These are phyloP conservation scores for Nemophila menziesii DNA, from an alignment of 257 asterid species.

Conservation along the genomic window DNA sequence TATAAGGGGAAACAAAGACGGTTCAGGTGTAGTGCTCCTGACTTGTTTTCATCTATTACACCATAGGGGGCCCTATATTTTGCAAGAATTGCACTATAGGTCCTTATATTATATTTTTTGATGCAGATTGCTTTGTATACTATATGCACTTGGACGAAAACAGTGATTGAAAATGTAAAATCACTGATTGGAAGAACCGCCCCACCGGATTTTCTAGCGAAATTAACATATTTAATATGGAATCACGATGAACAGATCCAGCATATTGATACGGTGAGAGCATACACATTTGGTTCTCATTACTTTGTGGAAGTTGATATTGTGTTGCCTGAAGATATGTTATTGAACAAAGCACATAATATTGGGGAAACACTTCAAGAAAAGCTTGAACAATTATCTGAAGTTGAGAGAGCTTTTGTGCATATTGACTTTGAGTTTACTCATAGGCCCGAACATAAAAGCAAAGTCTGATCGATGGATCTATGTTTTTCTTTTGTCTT, in stretches of 20 bases:
- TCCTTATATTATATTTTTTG: neutral
- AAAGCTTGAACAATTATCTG: slow-evolving; percentile 69
- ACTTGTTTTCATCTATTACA: too few relatives aligned
- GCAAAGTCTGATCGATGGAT: slow-evolving; percentile 17
- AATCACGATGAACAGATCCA: slow-evolving; percentile 60
- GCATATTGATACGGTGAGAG: slow-evolving; percentile 84
- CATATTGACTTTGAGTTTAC: slow-evolving; percentile 77
- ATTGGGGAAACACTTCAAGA: slow-evolving; percentile 78
- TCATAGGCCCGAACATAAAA: slow-evolving; percentile 72
- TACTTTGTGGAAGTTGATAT: slow-evolving; percentile 94
- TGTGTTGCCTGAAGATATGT: slow-evolving; percentile 67
- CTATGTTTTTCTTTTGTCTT: neutral
- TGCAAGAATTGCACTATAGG: too few relatives aligned
- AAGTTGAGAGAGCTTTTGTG: slow-evolving; percentile 85
- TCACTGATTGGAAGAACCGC: slow-evolving; percentile 84
- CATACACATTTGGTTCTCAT: slow-evolving; percentile 73
- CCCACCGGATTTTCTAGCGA: slow-evolving; percentile 82
- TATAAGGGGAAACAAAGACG: too few relatives aligned
- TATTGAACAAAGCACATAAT: slow-evolving; percentile 63
- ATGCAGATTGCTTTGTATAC: slow-evolving; percentile 76
- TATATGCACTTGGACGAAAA: slow-evolving; percentile 75
- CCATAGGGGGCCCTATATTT: too few relatives aligned
- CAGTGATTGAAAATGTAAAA: slow-evolving; percentile 73
- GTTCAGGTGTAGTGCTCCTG: too few relatives aligned
- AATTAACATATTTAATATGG: slow-evolving; percentile 73